phyloP scores from a whole-genome alignment of 805 yeast species.

The Monosporozyma yasuniensis region DNA sequence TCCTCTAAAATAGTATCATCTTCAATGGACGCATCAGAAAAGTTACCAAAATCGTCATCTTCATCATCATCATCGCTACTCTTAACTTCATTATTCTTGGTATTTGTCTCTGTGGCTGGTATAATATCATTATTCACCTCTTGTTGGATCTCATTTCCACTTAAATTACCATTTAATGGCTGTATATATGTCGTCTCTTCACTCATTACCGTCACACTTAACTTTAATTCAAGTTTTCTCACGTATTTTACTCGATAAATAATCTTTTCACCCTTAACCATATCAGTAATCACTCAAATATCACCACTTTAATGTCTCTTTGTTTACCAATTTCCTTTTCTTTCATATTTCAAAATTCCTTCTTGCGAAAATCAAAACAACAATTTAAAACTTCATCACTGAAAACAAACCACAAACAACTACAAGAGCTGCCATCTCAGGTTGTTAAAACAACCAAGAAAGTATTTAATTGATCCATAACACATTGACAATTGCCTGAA shows the following conservation, averaged over 20 bases:
- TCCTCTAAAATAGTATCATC: conserved; percentile 1
- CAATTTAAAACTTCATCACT: neutral
- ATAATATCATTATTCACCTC: neutral
- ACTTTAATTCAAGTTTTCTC: too few species aligned
- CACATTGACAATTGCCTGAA: too few species aligned
- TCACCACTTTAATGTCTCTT: neutral
- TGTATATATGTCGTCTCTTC: neutral
- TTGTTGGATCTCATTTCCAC: neutral
- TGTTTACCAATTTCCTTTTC: neutral
- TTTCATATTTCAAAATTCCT: neutral
- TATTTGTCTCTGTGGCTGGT: neutral
- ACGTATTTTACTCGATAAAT: too few species aligned
- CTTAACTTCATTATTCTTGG: conserved; percentile 5
- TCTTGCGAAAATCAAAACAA: neutral
- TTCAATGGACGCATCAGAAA: conserved; percentile 27
- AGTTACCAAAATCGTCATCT: conserved; percentile 31
- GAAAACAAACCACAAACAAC: neutral
- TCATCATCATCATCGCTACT: neutral
- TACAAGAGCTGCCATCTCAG: neutral
- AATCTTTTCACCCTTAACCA: neutral
- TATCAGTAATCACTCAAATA: neutral
- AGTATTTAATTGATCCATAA: neutral
- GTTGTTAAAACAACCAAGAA: neutral
- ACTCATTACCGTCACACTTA: too few species aligned
- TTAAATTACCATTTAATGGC: neutral